phyloP scores from a whole-genome alignment of 306 rosid genomes.

The Prunus mira region DNA sequence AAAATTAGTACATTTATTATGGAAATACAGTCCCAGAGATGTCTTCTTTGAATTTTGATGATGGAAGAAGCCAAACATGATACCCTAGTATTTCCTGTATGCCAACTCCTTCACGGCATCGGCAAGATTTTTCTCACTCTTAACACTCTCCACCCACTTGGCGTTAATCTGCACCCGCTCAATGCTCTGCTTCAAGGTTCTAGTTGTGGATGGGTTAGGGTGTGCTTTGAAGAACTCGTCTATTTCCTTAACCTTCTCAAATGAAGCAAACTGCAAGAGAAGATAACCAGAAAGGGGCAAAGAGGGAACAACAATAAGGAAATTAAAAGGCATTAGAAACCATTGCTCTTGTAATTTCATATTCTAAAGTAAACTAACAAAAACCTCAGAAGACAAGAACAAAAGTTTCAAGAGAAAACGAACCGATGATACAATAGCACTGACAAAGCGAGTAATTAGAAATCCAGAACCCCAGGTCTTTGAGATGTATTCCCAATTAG shows the following conservation, averaged over 20 bases:
- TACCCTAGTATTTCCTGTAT: constrained; percentile 32
- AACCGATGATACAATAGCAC: constrained; percentile 73
- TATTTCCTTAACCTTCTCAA: constrained; percentile 73
- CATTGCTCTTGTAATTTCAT: background rate
- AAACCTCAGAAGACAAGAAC: background rate
- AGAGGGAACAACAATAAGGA: too few species aligned
- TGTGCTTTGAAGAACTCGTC: constrained; percentile 75
- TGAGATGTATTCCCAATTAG: constrained; percentile 60
- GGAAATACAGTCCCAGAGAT: too few species aligned
- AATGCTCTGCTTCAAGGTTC: constrained; percentile 91
- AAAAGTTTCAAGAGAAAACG: constrained; percentile 16
- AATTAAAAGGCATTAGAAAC: background rate
- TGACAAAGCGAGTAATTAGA: constrained; percentile 70
- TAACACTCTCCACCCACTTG: constrained; percentile 65
- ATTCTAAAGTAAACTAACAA: background rate
- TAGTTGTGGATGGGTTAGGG: constrained; percentile 43
- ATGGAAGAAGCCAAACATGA: background rate
- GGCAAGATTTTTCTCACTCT: constrained; percentile 48
- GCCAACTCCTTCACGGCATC: constrained; percentile 54
- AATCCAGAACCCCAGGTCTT: constrained; percentile 78
- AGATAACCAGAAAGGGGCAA: background rate
- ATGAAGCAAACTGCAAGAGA: constrained; percentile 68
- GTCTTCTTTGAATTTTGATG: too few species aligned
- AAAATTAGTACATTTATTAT: too few species aligned
- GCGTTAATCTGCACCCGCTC: constrained; percentile 73